Percentiles rank a stretch among this genome's conserved stretches.
These are phyloP conservation scores for Exserohilum turcica DNA, from an alignment of 2,329 filamentous ascomycete species.

Conservation along the genomic window DNA sequence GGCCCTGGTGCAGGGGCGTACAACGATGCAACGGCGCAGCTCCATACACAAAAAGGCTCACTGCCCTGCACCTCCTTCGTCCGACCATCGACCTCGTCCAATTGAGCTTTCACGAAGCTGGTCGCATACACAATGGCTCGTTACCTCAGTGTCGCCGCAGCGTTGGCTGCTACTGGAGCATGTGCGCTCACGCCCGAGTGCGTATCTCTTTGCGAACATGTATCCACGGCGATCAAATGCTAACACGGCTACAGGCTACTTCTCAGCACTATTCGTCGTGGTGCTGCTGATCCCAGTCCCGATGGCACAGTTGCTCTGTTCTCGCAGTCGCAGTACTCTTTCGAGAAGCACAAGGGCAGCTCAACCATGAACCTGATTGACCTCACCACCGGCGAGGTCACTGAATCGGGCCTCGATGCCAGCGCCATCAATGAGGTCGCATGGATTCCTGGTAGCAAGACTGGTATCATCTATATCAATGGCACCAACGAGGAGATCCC, in stretches of 20 bases:
- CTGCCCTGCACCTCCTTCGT: constrained; percentile 19
- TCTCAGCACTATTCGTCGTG: constrained; percentile 75
- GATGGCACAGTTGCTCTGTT: constrained; percentile 69
- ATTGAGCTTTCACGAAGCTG: constrained; percentile 34
- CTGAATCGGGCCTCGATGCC: constrained; percentile 36
- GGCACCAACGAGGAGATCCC: constrained; percentile 63
- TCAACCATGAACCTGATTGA: constrained; percentile 53
- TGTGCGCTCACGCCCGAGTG: constrained; percentile 45
- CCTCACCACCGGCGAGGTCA: constrained; percentile 41
- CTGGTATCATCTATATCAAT: constrained; percentile 67
- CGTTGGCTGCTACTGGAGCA: constrained; percentile 41
- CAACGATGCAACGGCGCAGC: constrained; percentile 8
- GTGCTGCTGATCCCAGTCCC: constrained; percentile 68
- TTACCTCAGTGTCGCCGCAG: constrained; percentile 39
- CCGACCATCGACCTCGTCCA: constrained; percentile 31
- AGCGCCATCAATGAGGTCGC: constrained; percentile 43
- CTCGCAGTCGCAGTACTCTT: constrained; percentile 77
- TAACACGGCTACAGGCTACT: constrained; percentile 47
- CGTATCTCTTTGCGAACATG: constrained; percentile 5
- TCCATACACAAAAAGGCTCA: constrained; percentile 32
- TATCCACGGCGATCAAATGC: not conserved
- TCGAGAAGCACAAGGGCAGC: constrained; percentile 69
- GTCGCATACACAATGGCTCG: constrained; percentile 43
- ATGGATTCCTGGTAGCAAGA: constrained; percentile 43
- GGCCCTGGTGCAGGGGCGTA: constrained; percentile 9